A percentile compares a stretch with the other conserved stretches of the same genome.
Evolutionary conservation across 768 basidiomycete genomes (phyloP).

Genomic region (Podaxis pistillaris): DNA sequence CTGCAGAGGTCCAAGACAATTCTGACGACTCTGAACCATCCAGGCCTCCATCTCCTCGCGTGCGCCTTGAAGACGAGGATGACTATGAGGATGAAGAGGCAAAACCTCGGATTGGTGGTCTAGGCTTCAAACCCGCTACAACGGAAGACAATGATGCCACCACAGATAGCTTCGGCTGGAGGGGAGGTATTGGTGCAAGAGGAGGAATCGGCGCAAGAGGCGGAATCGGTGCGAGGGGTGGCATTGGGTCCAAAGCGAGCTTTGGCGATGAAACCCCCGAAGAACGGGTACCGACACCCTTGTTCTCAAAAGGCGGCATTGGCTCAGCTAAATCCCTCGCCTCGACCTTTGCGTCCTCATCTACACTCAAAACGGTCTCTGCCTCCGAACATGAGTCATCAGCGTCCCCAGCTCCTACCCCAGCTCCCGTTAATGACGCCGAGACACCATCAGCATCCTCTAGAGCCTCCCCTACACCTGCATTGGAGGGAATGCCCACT

Average conservation of each 20-base stretch:
- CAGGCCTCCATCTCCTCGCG: slow-evolving; percentile 54
- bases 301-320: slow-evolving; percentile 42
- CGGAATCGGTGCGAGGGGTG: slow-evolving; percentile 15
- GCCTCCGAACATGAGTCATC: slow-evolving; percentile 15
- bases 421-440: not conserved
- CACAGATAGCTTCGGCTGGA: slow-evolving; percentile 2
- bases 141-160: not conserved
- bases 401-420: slow-evolving; percentile 7
- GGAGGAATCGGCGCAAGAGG: slow-evolving; percentile 7
- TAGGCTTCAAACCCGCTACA: slow-evolving; percentile 33
- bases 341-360: slow-evolving; percentile 16
- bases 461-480: slow-evolving; percentile 11
- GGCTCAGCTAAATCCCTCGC: slow-evolving; percentile 27
- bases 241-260: slow-evolving; percentile 19
- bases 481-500: slow-evolving; percentile 32
- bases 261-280: not conserved
- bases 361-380: slow-evolving; percentile 14
- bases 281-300: slow-evolving; percentile 18
- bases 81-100: slow-evolving; percentile 39
- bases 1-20: slow-evolving; percentile 35
- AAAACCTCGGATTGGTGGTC: slow-evolving; percentile 42
- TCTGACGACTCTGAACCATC: slow-evolving; percentile 51
- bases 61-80: slow-evolving; percentile 50
- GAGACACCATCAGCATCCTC: not conserved
- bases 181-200: slow-evolving; percentile 7